Percentiles rank a stretch among this genome's conserved stretches.
These are phyloP conservation scores for Gracilaria domingensis DNA, from an alignment of 23 red algal species.

Conservation along the genomic window DNA sequence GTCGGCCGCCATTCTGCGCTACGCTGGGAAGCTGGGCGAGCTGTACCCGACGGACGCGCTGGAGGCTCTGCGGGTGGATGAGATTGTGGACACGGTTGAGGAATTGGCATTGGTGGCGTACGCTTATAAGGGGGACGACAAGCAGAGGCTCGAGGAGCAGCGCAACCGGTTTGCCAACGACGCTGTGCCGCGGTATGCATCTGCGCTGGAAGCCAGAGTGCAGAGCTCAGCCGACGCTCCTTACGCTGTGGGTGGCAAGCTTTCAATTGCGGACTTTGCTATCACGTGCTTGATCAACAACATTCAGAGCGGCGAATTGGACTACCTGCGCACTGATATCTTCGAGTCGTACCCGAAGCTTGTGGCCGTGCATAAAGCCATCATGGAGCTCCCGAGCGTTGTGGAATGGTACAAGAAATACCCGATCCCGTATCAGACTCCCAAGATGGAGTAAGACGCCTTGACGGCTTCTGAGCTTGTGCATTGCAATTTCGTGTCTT, in stretches of 20 bases:
- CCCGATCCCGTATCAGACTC: constrained; percentile 11
- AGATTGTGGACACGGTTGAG: constrained; percentile 26
- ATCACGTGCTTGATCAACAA: background rate
- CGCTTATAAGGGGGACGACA: background rate
- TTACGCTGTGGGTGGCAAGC: constrained; percentile 14
- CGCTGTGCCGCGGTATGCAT: constrained; percentile 39
- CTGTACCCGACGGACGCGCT: constrained; percentile 38
- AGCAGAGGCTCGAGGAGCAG: constrained; percentile 24
- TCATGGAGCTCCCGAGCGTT: constrained; percentile 49
- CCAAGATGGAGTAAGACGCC: constrained; percentile 1
- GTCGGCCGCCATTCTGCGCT: constrained; percentile 47
- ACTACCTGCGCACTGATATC: constrained; percentile 4
- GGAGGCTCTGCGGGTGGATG: constrained; percentile 53
- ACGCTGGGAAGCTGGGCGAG: constrained; percentile 45
- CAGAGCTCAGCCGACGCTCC: constrained; percentile 14
- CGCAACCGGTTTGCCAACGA: background rate
- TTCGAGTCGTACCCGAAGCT: constrained; percentile 16
- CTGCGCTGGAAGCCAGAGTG: constrained; percentile 28
- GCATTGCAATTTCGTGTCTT: background rate
- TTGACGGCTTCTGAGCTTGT: background rate
- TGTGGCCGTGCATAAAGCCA: constrained; percentile 9
- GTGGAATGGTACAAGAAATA: constrained; percentile 54
- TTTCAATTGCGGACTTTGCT: constrained; percentile 43
- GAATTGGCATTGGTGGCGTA: constrained; percentile 25
- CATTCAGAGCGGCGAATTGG: background rate